Evolutionary conservation across 441 rosid genomes (phyloP).

Genomic region (Eruca vesicaria): DNA sequence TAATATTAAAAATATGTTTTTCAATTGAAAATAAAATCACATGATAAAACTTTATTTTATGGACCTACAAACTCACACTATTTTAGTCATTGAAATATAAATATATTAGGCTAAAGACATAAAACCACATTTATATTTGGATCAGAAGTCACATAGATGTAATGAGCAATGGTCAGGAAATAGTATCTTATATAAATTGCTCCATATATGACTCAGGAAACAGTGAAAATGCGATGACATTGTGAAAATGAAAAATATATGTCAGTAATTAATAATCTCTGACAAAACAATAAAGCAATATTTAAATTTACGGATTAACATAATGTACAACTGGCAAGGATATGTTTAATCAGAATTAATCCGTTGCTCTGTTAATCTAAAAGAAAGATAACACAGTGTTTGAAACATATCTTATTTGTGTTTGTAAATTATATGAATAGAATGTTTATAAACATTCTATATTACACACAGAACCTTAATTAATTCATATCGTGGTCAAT

Average conservation of each 20-base stretch:
- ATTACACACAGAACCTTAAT: slow-evolving; percentile 2
- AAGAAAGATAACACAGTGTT: not conserved
- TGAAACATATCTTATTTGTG: slow-evolving; percentile 11
- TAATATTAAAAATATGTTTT: not conserved
- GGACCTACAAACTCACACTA: not conserved
- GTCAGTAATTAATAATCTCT: not conserved
- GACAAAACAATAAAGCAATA: not conserved
- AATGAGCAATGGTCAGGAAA: not conserved
- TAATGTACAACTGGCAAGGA: not conserved
- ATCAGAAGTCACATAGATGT: not conserved
- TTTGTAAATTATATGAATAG: not conserved
- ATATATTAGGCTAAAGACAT: not conserved
- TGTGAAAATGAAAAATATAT: not conserved
- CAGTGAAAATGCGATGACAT: not conserved
- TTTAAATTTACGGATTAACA: not conserved
- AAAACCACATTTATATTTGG: not conserved
- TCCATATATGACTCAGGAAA: not conserved
- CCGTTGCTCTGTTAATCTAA: not conserved
- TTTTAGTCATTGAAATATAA: not conserved
- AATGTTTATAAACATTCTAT: slow-evolving; percentile 36
- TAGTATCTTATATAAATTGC: not conserved
- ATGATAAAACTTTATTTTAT: not conserved
- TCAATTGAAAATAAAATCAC: not conserved
- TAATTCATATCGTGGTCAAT: not conserved
- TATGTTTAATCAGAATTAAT: not conserved